Base-by-base conservation (phyloP, 1,284 basidiomycete species). In the Mycosarcoma mackinlayi region DNA sequence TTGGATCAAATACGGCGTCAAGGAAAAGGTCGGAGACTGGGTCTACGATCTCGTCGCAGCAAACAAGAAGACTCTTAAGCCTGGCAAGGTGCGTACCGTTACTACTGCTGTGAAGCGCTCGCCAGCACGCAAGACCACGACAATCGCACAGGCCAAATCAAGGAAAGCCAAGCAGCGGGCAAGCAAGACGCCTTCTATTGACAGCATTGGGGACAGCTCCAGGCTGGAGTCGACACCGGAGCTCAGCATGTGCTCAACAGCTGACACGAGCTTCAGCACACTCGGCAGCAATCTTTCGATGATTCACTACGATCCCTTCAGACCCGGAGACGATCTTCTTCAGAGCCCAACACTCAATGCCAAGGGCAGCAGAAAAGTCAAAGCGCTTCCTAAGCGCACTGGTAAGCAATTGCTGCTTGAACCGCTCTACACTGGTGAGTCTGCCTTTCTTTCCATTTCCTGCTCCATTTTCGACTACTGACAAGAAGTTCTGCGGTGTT, bases 11-110 rank as follows among this genome's bases (percentile, higher is more conserved):
- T 60, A 63, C 37, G 75, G 77, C 11, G 63, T 66, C 39, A 77
- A 74, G 40, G 75, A 77, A 33, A 72, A 70, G 19, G 60, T 75
- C 16, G 70, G 73, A 11, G 58, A 69, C 27, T 79, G 77, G 77
- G 39, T 79, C 6, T 42, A 64, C 19, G 65, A 72, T 38, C 35
- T 75, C 23, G 57, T 68, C 11, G 55, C 56, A 2, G 56, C 51
- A 3, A 61, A 47, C 61, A 70, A 70, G 53, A 56, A 70, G 33
- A 16, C 40, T 19, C 27, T 24, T 11, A 60, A 48, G 40, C 3
- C 19, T 9, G 42, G 57, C 21, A 41, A 54, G 23, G 28, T 42
- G 9, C 42, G 58, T 9, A n/a, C 44, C 1, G 67, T 70, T 10
- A 47, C 49, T n/a, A 70, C 51, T 5, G 53, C 57, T 18, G 61